Percentiles rank a stretch among this genome's conserved stretches.
Conservation (phyloP, 1,139 yeast genomes). For the Yamadazyma diddensiae region DNA sequence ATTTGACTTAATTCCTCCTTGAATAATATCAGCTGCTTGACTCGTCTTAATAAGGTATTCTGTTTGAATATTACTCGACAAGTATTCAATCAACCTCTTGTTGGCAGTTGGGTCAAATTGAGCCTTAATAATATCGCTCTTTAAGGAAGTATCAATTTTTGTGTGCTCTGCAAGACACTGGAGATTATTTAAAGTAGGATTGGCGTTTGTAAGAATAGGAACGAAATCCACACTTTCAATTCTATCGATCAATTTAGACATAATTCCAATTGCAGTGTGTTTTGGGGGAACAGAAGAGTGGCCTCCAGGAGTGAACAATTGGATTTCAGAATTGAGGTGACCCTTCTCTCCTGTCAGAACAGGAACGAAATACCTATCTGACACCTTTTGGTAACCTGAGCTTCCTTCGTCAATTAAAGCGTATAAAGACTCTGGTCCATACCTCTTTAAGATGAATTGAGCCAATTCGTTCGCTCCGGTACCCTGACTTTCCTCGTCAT, state of each 20-base stretch:
- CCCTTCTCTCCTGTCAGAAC: slow-evolving; percentile 56
- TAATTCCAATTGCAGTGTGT: slow-evolving; percentile 46
- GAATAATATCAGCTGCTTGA: slow-evolving; percentile 64
- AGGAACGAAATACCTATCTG: slow-evolving; percentile 49
- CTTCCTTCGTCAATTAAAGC: slow-evolving; percentile 50
- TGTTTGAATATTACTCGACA: slow-evolving; percentile 17
- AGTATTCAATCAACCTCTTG: slow-evolving; percentile 33
- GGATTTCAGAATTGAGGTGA: slow-evolving; percentile 35
- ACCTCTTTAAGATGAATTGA: slow-evolving; percentile 26
- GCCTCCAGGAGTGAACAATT: slow-evolving; percentile 47
- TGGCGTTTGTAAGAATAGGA: slow-evolving; percentile 34
- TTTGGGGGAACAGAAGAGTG: slow-evolving; percentile 50
- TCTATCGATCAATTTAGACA: slow-evolving; percentile 35
- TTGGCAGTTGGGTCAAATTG: slow-evolving; percentile 42
- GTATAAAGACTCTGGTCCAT: slow-evolving; percentile 41
- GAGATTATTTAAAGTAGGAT: slow-evolving; percentile 40
- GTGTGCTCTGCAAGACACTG: slow-evolving; percentile 47
- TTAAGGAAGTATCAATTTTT: slow-evolving; percentile 24
- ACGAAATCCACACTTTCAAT: slow-evolving; percentile 37
- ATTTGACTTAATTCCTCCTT: slow-evolving; percentile 70
- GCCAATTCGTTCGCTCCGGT: slow-evolving; percentile 34
- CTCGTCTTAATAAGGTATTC: slow-evolving; percentile 57
- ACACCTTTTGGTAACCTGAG: slow-evolving; percentile 28
- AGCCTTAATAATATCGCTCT: slow-evolving; percentile 38
- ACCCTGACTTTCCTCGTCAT: slow-evolving; percentile 49